These are phyloP conservation scores for Russula emetica DNA, from an alignment of 768 basidiomycete species.

Conservation along the genomic window DNA sequence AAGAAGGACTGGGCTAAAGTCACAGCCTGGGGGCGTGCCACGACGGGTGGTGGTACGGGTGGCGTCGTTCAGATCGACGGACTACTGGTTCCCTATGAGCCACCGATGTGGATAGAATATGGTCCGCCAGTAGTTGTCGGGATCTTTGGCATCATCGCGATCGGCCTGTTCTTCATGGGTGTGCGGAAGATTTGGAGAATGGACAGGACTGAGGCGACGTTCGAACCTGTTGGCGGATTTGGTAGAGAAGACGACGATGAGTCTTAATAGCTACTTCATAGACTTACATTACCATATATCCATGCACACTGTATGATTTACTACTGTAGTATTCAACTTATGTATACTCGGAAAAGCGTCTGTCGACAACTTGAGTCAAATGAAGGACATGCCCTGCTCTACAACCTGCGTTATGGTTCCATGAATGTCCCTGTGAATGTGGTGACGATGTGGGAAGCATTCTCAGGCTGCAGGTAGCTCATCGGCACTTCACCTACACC, in stretches of 20 bases:
- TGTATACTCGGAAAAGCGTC: background rate
- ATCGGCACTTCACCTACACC: no score
- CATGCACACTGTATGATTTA: conserved; percentile 10
- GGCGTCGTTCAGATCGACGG: conserved; percentile 87
- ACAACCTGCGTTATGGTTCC: no score
- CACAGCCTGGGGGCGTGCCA: conserved; percentile 71
- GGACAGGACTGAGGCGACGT: conserved; percentile 80
- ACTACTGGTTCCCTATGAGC: conserved; percentile 79
- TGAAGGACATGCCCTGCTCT: background rate
- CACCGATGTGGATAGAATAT: conserved; percentile 79
- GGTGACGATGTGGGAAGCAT: no score
- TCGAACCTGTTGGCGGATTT: conserved; percentile 86
- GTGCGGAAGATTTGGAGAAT: conserved; percentile 64
- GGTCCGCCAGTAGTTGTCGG: conserved; percentile 65
- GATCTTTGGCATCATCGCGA: conserved; percentile 52
- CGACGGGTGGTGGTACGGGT: conserved; percentile 66
- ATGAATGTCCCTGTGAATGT: no score
- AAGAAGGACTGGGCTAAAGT: conserved; percentile 61
- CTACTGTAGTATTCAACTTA: background rate
- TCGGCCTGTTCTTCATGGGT: conserved; percentile 69
- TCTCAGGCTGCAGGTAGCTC: no score
- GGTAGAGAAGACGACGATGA: conserved; percentile 50
- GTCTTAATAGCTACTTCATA: conserved; percentile 25
- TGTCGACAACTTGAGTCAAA: background rate
- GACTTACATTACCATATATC: conserved; percentile 11